These are phyloP conservation scores for Combretum micranthum DNA, from an alignment of 345 rosid species.

Conservation along the genomic window DNA sequence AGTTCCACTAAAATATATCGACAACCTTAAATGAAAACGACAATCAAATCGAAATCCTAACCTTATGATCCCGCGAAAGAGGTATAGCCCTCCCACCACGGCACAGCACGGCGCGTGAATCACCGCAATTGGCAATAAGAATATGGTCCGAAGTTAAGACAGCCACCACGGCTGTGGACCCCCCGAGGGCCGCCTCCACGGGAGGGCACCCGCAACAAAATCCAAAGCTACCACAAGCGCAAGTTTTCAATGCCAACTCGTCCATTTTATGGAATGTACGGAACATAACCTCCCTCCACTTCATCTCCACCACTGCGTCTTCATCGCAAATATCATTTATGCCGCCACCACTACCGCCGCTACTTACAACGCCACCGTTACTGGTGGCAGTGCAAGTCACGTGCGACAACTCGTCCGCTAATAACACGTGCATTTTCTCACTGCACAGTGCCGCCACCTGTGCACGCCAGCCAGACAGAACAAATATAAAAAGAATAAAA, in stretches of 20 bases:
- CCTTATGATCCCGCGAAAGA: slow-evolving; percentile 54
- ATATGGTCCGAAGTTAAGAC: slow-evolving; percentile 28
- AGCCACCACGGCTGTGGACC: slow-evolving; percentile 52
- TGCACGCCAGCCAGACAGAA: neutral
- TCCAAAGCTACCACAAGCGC: slow-evolving; percentile 30
- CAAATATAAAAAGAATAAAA: too few relatives aligned
- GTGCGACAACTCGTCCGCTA: slow-evolving; percentile 38
- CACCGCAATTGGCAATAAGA: slow-evolving; percentile 57
- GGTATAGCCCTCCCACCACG: slow-evolving; percentile 40
- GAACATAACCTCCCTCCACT: slow-evolving; percentile 34
- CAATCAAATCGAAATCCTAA: slow-evolving; percentile 12
- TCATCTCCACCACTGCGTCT: slow-evolving; percentile 5
- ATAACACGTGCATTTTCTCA: slow-evolving; percentile 38
- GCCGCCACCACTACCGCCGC: slow-evolving; percentile 3
- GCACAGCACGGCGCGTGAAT: slow-evolving; percentile 64
- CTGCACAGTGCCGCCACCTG: slow-evolving; percentile 50
- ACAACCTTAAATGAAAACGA: neutral
- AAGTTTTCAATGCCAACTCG: slow-evolving; percentile 28
- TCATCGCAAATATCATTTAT: neutral
- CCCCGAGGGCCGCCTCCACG: slow-evolving; percentile 28
- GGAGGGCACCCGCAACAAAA: slow-evolving; percentile 30
- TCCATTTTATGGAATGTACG: slow-evolving; percentile 43
- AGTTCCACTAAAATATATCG: too few relatives aligned
- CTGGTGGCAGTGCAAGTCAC: slow-evolving; percentile 9
- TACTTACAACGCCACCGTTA: neutral